Base-by-base conservation (phyloP, 208 protist species). In the Leishmania amazonensis region DNA sequence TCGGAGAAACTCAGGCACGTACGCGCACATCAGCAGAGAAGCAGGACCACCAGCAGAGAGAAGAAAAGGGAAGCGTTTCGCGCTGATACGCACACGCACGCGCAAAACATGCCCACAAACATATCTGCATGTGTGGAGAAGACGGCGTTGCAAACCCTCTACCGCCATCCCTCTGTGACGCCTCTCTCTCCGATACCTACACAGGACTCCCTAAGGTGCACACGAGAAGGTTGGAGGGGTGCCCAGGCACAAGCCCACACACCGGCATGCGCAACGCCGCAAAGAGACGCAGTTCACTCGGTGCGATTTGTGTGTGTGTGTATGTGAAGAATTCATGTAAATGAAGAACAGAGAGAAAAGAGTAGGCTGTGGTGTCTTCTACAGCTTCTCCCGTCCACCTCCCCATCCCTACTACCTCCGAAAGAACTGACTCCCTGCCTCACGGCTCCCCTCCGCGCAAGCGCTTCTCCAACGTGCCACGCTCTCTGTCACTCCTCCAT, bases 31-130 rank as follows among this genome's bases (percentile, higher is more conserved):
- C 17, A 40, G n/a, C 40, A 54, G 54, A 54, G 47, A 75, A 57
- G 7, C 60, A 21, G 51, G 73, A 58, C 60, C 62, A 3, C 13
- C 65, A 45, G 31, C 9, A 40, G 24, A 38, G 28, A 21, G 24
- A 47, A n/a, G 40, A 19, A 72, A 49, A 51, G 42, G 40, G 28
- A 54, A n/a, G 70, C 45, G 8, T 75, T 31, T 58, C 11, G 5
- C 24, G 58, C 35, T 49, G 40, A 54, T 28, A n/a, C 11, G 28
- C 75, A 78, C 72, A 79, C 60, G 74, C 74, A 74, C 58, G 8
- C 45, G 45, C 45, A 2, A 49, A 49, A 79, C 51, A 62, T 15
- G 13, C 51, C 1, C 6, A 35, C 73, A 76, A 9, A 38, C 21
- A 47, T 28, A 40, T 11, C 38, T 45, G 42, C 65, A 28, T 21